Percentiles rank a stretch among this genome's conserved stretches.
These are phyloP conservation scores for Draba incana DNA, from an alignment of 345 rosid species.

Conservation along the genomic window DNA sequence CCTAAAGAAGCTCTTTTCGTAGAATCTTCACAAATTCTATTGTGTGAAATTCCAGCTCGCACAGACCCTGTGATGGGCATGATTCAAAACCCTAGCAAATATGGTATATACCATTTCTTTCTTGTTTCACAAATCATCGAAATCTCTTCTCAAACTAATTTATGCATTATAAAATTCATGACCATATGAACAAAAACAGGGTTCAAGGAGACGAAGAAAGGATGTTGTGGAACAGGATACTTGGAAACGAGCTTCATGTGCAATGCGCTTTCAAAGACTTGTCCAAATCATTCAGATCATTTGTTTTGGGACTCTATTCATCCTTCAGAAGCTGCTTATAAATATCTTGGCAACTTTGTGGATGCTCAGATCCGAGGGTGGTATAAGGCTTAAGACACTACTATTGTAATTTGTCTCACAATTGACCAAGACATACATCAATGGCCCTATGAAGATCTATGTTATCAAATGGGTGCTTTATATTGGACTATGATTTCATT, in stretches of 20 bases:
- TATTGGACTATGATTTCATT: neutral
- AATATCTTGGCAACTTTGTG: slow-evolving; percentile 29
- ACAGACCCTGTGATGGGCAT: slow-evolving; percentile 53
- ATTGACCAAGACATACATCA: neutral
- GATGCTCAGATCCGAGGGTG: slow-evolving; percentile 61
- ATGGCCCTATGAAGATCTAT: slow-evolving; percentile 9
- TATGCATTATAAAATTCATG: neutral
- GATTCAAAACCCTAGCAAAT: slow-evolving; percentile 47
- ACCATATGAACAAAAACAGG: slow-evolving; percentile 37
- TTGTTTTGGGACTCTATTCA: slow-evolving; percentile 58
- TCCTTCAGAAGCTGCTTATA: slow-evolving; percentile 49
- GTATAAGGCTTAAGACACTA: slow-evolving; percentile 47
- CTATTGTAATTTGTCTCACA: neutral
- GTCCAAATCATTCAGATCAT: slow-evolving; percentile 40
- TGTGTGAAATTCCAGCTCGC: too few species aligned
- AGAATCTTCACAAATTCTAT: too few species aligned
- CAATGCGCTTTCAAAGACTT: slow-evolving; percentile 35
- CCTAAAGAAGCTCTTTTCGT: too few species aligned
- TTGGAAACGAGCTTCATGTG: slow-evolving; percentile 46
- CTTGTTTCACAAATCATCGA: neutral
- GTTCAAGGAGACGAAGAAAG: slow-evolving; percentile 47
- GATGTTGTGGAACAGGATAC: slow-evolving; percentile 56
- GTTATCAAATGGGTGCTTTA: slow-evolving; percentile 12
- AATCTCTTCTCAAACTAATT: neutral
- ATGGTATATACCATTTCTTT: slow-evolving; percentile 35